A percentile compares a stretch with the other conserved stretches of the same genome.
Conservation (phyloP, 192 early-diverging fungal species). For the Coemansia erecta region DNA sequence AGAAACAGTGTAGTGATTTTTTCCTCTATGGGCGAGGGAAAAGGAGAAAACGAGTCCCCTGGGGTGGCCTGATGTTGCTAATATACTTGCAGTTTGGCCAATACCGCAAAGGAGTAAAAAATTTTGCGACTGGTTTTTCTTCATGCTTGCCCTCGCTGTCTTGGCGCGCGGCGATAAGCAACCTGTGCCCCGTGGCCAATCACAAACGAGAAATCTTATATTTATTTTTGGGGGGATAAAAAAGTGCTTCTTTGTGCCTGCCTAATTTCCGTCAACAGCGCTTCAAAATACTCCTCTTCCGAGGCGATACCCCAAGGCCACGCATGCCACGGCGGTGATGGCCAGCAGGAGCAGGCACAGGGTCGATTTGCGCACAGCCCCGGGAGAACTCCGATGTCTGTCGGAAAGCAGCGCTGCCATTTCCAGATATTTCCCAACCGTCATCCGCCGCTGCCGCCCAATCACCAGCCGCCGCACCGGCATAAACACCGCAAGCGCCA, state of each 20-base stretch:
- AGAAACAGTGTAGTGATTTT: not conserved
- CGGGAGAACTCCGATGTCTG: not conserved
- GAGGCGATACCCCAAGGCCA: constrained; percentile 12
- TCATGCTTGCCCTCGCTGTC: too few relatives aligned
- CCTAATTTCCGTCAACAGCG: not conserved
- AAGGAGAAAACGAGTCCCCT: constrained; percentile 1
- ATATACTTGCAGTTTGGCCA: constrained; percentile 7
- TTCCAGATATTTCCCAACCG: not conserved
- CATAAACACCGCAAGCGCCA: constrained; percentile 31
- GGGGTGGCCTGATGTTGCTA: constrained; percentile 4
- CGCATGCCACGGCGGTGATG: constrained; percentile 1
- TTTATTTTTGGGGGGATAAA: not conserved
- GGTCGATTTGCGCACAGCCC: constrained; percentile 15
- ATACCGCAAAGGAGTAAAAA: not conserved
- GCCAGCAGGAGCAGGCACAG: constrained; percentile 17
- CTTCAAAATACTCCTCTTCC: not conserved
- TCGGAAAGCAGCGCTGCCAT: not conserved
- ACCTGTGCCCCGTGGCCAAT: not conserved
- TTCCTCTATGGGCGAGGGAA: not conserved
- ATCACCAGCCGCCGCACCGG: constrained; percentile 40
- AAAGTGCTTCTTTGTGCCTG: not conserved
- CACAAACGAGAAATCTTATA: not conserved
- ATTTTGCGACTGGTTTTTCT: too few relatives aligned
- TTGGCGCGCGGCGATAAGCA: not conserved
- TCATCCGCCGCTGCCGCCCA: constrained; percentile 5